Evolutionary conservation across 163 green algal species (phyloP).

Genomic region (Smithsoniella earleae): DNA sequence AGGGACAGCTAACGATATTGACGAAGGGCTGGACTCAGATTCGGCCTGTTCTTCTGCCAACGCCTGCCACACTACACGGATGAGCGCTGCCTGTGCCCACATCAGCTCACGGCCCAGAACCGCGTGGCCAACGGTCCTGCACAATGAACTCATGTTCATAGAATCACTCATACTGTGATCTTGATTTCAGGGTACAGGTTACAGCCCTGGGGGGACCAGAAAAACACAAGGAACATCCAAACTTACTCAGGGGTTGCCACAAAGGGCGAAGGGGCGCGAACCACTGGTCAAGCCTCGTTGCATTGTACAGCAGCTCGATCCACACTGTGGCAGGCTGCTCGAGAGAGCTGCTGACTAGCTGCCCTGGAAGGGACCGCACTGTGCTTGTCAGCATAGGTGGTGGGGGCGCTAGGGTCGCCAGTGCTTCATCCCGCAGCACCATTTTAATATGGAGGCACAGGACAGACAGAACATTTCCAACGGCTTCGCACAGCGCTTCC

Average conservation of each 20-base stretch:
- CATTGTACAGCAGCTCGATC: background rate
- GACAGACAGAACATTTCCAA: background rate
- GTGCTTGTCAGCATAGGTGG: background rate
- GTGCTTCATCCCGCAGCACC: background rate
- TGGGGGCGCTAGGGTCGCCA: background rate
- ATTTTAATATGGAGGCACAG: background rate
- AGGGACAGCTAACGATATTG: background rate
- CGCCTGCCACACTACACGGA: background rate
- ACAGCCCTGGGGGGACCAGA: no score
- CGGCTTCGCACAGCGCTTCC: background rate
- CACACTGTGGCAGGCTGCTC: background rate
- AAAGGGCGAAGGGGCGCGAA: background rate
- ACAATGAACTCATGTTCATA: no score
- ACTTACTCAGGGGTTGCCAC: no score
- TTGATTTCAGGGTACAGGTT: no score
- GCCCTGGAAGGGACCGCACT: background rate
- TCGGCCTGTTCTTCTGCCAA: background rate
- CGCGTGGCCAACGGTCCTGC: background rate
- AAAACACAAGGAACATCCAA: no score
- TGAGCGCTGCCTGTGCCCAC: background rate
- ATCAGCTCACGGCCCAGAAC: background rate
- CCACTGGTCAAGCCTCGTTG: background rate
- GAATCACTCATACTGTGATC: no score
- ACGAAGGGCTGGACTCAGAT: background rate
- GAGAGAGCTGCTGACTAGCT: background rate